Evolutionary conservation across 1,139 yeast genomes (phyloP).

Genomic region (Suhomyces terraborum): DNA sequence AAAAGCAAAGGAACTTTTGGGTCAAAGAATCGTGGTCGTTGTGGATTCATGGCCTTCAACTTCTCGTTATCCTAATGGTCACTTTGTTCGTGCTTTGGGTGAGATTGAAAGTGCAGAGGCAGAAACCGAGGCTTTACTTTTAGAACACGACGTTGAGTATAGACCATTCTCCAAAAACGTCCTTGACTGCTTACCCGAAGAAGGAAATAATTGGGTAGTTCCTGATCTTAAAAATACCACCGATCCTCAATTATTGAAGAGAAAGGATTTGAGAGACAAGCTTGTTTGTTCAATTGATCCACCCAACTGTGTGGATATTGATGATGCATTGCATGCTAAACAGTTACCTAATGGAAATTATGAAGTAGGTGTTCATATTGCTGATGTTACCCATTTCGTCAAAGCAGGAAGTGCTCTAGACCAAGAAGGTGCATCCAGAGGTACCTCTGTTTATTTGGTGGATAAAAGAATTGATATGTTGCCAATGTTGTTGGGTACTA

Average conservation of each 20-base stretch:
- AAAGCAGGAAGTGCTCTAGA: conserved; percentile 91
- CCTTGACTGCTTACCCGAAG: conserved; percentile 85
- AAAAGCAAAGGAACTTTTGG: conserved; percentile 76
- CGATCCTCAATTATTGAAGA: conserved; percentile 61
- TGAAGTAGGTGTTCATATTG: conserved; percentile 98
- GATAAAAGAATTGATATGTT: conserved; percentile 99
- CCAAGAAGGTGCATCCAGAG: conserved; percentile 95
- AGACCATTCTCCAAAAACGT: conserved; percentile 94
- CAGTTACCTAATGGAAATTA: conserved; percentile 86
- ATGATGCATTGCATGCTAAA: conserved; percentile 94
- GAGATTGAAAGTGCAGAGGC: conserved; percentile 91
- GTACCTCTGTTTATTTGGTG: conserved; percentile 96
- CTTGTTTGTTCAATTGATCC: conserved; percentile 97
- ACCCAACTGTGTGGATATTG: conserved; percentile 97
- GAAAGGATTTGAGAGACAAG: conserved; percentile 85
- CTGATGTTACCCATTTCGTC: conserved; percentile 97
- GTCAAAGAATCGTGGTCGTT: conserved; percentile 87
- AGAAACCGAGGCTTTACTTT: conserved; percentile 89
- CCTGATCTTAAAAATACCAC: conserved; percentile 63
- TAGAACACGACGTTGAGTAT: conserved; percentile 96
- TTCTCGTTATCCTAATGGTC: conserved; percentile 91
- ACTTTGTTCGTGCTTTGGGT: conserved; percentile 87
- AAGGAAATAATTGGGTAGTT: conserved; percentile 92
- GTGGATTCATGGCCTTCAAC: conserved; percentile 90
- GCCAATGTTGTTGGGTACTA: conserved; percentile 93